These are phyloP conservation scores for Aureobasidium sp. DNA, from an alignment of 2,329 filamentous ascomycete species.

Conservation along the genomic window DNA sequence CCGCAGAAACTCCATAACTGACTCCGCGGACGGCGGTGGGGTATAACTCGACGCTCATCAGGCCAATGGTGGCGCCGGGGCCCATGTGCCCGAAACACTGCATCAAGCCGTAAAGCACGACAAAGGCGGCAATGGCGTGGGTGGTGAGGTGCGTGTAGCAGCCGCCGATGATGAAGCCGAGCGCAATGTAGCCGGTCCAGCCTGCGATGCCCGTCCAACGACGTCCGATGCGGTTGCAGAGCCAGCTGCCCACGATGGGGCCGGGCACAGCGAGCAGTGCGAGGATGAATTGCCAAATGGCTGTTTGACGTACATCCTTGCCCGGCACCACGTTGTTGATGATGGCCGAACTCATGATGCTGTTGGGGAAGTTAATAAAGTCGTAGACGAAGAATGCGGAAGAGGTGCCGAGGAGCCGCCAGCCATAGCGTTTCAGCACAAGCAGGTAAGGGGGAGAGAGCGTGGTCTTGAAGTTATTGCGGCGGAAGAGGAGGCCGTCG, in stretches of 20 bases:
- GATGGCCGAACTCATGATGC: conserved; percentile 40
- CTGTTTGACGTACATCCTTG: conserved; percentile 37
- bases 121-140: conserved; percentile 43
- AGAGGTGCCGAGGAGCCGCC: conserved; percentile 31
- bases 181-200: conserved; percentile 44
- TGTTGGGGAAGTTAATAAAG: conserved; percentile 40
- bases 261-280: conserved; percentile 42
- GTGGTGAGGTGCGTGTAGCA: conserved; percentile 42
- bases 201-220: conserved; percentile 46
- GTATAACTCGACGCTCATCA: conserved; percentile 46
- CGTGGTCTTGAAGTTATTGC: conserved; percentile 41
- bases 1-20: conserved; percentile 47
- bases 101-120: conserved; percentile 48
- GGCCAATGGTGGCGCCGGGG: conserved; percentile 45
- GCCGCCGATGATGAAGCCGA: conserved; percentile 47
- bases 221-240: conserved; percentile 44
- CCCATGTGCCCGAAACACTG: conserved; percentile 45
- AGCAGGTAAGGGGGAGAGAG: conserved; percentile 39
- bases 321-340: conserved; percentile 32
- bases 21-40: conserved; percentile 47
- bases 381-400: conserved; percentile 49
- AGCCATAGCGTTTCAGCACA: conserved; percentile 41
- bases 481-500: conserved; percentile 43
- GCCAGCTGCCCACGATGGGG: conserved; percentile 43
- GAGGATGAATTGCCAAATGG: conserved; percentile 42